phyloP scores from a whole-genome alignment of 768 basidiomycete genomes.

The Hygrophorus russula region DNA sequence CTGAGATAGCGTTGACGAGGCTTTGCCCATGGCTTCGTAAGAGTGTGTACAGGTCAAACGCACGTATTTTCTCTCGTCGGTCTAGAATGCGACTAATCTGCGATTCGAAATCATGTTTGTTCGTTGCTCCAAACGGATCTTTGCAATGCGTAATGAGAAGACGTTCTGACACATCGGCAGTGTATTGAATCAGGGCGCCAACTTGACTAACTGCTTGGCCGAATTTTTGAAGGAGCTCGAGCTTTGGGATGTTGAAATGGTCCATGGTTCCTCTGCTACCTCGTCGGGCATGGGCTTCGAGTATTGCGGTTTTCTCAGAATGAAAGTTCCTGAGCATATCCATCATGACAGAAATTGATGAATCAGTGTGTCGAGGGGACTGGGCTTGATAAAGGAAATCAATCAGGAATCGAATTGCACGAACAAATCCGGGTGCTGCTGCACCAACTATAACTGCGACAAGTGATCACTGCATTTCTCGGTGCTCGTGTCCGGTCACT shows the following conservation, averaged over 20 bases:
- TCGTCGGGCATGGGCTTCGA: conserved; percentile 15
- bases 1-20: no score
- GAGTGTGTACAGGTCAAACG: conserved; percentile 20
- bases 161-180: conserved; percentile 22
- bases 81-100: conserved; percentile 25
- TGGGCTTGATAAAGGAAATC: conserved; percentile 28
- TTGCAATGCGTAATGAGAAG: conserved; percentile 22
- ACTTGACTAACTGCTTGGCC: conserved; percentile 14
- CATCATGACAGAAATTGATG: conserved; percentile 9
- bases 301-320: conserved; percentile 21
- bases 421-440: conserved; percentile 18
- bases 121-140: conserved; percentile 17
- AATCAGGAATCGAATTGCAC: conserved; percentile 21
- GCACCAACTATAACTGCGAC: conserved; percentile 24
- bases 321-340: conserved; percentile 21
- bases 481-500: conserved; percentile 28
- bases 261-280: conserved; percentile 17
- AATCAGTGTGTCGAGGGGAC: conserved; percentile 15
- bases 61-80: conserved; percentile 16
- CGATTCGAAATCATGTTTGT: conserved; percentile 20
- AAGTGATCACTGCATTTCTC: conserved; percentile 24
- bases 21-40: no score
- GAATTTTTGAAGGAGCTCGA: conserved; percentile 26
- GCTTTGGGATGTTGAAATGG: conserved; percentile 31
- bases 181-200: conserved; percentile 23